Conservation (phyloP, 306 rosid species). For the Coriaria nepalensis region DNA sequence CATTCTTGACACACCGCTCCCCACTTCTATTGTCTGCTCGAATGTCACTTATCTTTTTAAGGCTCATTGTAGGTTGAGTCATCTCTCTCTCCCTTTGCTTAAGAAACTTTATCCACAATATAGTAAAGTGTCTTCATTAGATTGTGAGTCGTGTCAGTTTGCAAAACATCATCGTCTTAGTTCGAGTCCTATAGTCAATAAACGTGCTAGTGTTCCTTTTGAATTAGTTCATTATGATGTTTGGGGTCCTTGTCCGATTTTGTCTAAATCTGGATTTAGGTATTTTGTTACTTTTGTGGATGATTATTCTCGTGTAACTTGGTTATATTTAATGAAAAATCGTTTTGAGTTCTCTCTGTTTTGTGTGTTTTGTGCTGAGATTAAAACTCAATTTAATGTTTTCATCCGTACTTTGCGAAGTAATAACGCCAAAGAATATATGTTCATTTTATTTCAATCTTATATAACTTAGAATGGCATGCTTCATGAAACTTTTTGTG, state of each 20-base stretch:
- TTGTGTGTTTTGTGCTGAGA: too few species aligned
- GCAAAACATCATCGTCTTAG: too few species aligned
- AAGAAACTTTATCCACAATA: neutral
- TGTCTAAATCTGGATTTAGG: neutral
- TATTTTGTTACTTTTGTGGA: neutral
- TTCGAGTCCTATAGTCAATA: too few species aligned
- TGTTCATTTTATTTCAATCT: too few species aligned
- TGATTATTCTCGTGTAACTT: too few species aligned
- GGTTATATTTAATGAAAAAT: too few species aligned
- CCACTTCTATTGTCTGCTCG: neutral
- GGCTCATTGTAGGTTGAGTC: neutral
- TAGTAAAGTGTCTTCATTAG: neutral
- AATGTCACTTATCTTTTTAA: neutral
- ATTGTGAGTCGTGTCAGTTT: too few species aligned
- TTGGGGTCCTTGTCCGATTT: neutral
- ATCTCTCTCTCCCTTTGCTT: too few species aligned
- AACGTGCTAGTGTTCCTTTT: neutral
- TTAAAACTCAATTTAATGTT: neutral
- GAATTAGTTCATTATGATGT: constrained; percentile 8
- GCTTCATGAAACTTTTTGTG: neutral
- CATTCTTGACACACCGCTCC: too few species aligned
- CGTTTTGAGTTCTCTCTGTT: neutral
- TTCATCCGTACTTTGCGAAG: neutral
- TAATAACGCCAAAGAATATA: neutral
- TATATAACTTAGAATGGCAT: neutral